Conservation (phyloP, 331 rosid genomes). For the Quercus tomentella region DNA sequence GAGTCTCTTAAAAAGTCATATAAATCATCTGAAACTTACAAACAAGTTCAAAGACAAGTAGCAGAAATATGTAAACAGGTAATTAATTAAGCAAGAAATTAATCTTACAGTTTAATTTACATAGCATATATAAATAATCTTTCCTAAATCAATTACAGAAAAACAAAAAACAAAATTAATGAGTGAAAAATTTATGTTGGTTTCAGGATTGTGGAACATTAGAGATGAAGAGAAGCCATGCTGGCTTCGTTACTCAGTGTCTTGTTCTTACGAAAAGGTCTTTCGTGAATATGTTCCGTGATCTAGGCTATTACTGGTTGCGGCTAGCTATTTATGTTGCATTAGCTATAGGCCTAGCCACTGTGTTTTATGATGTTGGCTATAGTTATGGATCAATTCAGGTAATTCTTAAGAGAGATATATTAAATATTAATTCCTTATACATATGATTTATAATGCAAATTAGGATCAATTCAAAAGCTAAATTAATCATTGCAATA, state of each 20-base stretch:
- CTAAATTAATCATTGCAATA: slow-evolving; percentile 9
- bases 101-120: too few relatives aligned
- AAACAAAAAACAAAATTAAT: background rate
- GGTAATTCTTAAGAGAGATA: slow-evolving; percentile 14
- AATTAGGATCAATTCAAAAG: background rate
- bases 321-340: slow-evolving; percentile 31
- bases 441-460: background rate
- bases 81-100: background rate
- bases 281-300: slow-evolving; percentile 45
- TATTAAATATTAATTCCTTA: too few relatives aligned
- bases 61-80: slow-evolving; percentile 17
- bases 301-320: slow-evolving; percentile 48
- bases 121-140: background rate
- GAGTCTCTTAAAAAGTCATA: slow-evolving; percentile 15
- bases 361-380: slow-evolving; percentile 24
- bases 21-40: slow-evolving; percentile 4
- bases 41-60: slow-evolving; percentile 14
- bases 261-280: slow-evolving; percentile 44
- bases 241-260: slow-evolving; percentile 36
- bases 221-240: slow-evolving; percentile 30
- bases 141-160: background rate
- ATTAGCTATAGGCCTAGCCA: slow-evolving; percentile 26
- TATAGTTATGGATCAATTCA: slow-evolving; percentile 8
- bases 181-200: background rate
- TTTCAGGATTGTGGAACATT: slow-evolving; percentile 22